These are phyloP conservation scores for Cyclotella choctawhatcheeana DNA, from an alignment of 108 stramenopile species.

Conservation along the genomic window DNA sequence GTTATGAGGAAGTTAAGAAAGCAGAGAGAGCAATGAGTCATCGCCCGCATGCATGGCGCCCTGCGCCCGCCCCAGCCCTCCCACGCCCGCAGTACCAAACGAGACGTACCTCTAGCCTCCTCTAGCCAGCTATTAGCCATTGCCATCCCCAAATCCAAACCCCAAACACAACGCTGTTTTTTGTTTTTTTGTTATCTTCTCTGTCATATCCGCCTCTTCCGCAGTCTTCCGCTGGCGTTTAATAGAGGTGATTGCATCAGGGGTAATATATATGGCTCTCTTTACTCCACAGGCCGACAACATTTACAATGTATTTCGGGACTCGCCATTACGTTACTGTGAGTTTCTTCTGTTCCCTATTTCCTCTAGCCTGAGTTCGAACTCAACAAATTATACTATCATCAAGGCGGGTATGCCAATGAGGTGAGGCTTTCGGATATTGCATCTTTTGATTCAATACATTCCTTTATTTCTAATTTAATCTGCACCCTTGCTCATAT, in stretches of 20 bases:
- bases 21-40: background rate
- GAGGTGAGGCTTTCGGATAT: constrained; percentile 12
- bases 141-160: too few relatives aligned
- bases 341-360: constrained; percentile 39
- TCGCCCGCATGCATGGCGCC: too few relatives aligned
- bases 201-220: background rate
- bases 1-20: too few relatives aligned
- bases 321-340: constrained; percentile 70
- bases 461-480: background rate
- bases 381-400: background rate
- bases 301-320: constrained; percentile 71
- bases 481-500: background rate
- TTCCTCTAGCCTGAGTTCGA: background rate
- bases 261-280: background rate
- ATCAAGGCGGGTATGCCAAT: constrained; percentile 33
- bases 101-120: too few relatives aligned
- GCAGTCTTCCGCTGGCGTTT: background rate
- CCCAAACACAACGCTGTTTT: too few relatives aligned
- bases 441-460: background rate
- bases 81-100: too few relatives aligned
- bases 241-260: background rate
- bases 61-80: too few relatives aligned
- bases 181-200: too few relatives aligned
- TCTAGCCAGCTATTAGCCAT: too few relatives aligned
- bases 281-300: constrained; percentile 1